Conservation (phyloP, 495 filamentous ascomycete genomes). For the Amorphotheca resinae region DNA sequence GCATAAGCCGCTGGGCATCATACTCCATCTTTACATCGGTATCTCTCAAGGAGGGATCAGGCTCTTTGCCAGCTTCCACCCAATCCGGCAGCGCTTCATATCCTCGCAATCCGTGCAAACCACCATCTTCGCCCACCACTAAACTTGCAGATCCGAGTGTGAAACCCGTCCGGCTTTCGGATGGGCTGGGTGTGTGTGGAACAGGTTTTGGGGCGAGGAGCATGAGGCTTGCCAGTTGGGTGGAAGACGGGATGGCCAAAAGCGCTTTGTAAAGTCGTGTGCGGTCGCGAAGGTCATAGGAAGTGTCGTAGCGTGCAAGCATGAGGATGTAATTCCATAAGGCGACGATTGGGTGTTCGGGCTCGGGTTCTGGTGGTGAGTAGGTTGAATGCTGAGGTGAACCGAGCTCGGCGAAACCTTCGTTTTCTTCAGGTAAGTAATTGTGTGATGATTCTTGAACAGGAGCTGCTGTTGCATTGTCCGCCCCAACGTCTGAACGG, state of each 20-base stretch:
- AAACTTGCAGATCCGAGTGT: constrained; percentile 74
- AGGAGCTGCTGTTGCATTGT: constrained; percentile 4
- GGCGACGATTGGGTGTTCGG: constrained; percentile 54
- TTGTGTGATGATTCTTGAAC: constrained; percentile 13
- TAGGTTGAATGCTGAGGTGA: constrained; percentile 17
- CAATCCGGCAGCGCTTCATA: constrained; percentile 72
- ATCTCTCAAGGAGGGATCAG: constrained; percentile 61
- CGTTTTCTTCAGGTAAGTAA: constrained; percentile 10
- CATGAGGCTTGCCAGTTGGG: constrained; percentile 78
- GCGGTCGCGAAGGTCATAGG: constrained; percentile 89
- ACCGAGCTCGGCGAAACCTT: constrained; percentile 23
- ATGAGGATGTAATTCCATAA: constrained; percentile 79
- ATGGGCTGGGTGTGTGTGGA: constrained; percentile 74
- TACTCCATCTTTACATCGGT: constrained; percentile 25
- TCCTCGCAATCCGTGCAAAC: constrained; percentile 55
- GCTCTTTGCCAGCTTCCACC: constrained; percentile 71
- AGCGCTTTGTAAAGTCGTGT: constrained; percentile 77
- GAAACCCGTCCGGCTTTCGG: constrained; percentile 61
- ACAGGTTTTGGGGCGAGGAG: constrained; percentile 90
- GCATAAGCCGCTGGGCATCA: constrained; percentile 31
- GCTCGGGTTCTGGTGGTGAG: constrained; percentile 24
- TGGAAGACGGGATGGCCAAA: constrained; percentile 56
- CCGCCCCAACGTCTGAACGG: constrained; percentile 38
- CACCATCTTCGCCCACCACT: constrained; percentile 63
- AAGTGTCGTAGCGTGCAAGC: constrained; percentile 80